Percentiles rank a stretch among this genome's conserved stretches.
Conservation (phyloP, 257 asterid species). For the Gardenia jasminoides region DNA sequence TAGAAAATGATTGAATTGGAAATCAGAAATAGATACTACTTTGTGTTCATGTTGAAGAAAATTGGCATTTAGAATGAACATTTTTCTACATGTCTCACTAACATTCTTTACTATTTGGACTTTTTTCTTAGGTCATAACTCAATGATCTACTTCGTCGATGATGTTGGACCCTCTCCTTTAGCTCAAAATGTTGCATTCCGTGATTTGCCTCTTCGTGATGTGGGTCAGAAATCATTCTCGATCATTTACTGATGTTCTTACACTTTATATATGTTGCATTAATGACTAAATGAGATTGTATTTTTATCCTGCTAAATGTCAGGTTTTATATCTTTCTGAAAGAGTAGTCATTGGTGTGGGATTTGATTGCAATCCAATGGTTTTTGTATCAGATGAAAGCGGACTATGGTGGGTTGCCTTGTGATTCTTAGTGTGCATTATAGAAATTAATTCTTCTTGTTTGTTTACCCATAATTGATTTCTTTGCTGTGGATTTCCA, state of each 20-base stretch:
- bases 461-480: constrained; percentile 2
- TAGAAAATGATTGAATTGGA: background rate
- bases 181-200: constrained; percentile 90
- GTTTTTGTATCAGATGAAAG: constrained; percentile 79
- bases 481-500: background rate
- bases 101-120: constrained; percentile 1
- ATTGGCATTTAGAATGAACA: background rate
- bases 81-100: background rate
- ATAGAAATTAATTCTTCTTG: background rate
- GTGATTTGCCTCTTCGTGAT: constrained; percentile 99
- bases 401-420: constrained; percentile 72
- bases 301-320: constrained; percentile 18
- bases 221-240: constrained; percentile 98
- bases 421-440: constrained; percentile 22
- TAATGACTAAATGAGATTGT: constrained; percentile 23
- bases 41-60: background rate
- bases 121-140: constrained; percentile 74
- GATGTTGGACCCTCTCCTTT: constrained; percentile 96
- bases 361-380: constrained; percentile 97
- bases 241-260: constrained; percentile 23
- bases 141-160: constrained; percentile 96
- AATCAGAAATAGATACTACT: background rate
- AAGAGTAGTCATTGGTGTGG: constrained; percentile 91
- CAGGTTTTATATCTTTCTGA: constrained; percentile 87
- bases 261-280: constrained; percentile 21